Evolutionary conservation across 2,329 filamentous ascomycete species (phyloP).

Genomic region (Pyricularia grisea): DNA sequence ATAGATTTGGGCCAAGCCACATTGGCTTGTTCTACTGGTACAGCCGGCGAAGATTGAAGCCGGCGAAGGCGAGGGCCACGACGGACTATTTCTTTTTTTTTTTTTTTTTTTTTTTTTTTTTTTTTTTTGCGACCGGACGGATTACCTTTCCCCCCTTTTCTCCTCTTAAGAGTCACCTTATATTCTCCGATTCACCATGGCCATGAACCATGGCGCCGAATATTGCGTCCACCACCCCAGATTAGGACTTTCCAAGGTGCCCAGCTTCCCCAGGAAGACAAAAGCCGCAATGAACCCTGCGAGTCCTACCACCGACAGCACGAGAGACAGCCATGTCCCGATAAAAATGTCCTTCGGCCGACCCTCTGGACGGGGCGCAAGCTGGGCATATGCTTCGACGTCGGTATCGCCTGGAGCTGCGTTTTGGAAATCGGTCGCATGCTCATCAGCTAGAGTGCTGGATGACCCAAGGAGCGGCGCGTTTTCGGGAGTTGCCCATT

Average conservation of each 20-base stretch:
- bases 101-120: neutral
- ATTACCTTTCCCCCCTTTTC: no score
- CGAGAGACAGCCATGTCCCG: neutral
- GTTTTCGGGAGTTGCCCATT: neutral
- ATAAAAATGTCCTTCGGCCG: neutral
- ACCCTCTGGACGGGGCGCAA: no score
- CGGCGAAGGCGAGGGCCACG: neutral
- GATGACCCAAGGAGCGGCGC: neutral
- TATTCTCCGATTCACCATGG: neutral
- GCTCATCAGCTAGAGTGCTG: neutral
- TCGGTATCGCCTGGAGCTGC: neutral
- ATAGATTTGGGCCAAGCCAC: conserved; percentile 2
- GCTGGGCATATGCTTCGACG: neutral
- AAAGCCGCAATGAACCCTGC: neutral
- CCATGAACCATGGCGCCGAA: neutral
- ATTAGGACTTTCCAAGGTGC: neutral
- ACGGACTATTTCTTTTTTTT: neutral
- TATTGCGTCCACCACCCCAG: neutral
- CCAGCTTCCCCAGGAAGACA: neutral
- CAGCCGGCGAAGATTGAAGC: neutral
- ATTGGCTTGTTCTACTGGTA: neutral
- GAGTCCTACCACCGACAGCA: neutral
- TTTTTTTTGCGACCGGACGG: neutral
- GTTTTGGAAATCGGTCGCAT: neutral
- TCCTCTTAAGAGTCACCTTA: no score